Base-by-base conservation (phyloP, 257 asterid genomes). In the Nicotiana attenuata region DNA sequence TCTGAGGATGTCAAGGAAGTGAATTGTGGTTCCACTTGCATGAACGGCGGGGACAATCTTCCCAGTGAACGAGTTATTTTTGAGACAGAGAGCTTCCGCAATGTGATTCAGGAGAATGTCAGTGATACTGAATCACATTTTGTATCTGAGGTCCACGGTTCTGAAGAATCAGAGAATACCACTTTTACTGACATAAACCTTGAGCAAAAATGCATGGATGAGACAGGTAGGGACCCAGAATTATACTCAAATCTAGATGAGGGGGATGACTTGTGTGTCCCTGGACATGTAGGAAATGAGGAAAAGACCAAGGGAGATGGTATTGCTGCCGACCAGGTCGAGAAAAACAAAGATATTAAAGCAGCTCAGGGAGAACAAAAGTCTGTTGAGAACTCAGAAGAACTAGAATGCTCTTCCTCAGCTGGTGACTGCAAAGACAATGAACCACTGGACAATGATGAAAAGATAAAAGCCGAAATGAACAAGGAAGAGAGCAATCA, bases 161-260 rank as follows among this genome's bases (percentile, higher is more conserved):
- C 22, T 15, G 84, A 56, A 64, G 83, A 81, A 8, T 8, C 50
- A 4, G 63, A 83, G 56, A 67, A 75, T 52, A 67, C 50, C 63
- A 81, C 64, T 33, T 77, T 65, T 41, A 67, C 20, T 81, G 83
- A 52, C 57, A 52, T 83, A 81, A 76, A 52, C 64, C 76, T 56
- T 65, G 81, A 66, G 73, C 82, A 76, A 56, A 73, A 66, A 35
- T 11, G 20, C 31, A 41, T 41, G 45, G 83, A 81, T 19, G 90
- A 87, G 88, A 87, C 88, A 82, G 95, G 84, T 56, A 90, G 84
- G 84, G 90, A 85, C 56, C 88, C 89, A 65, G 86, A 86, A 60
- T 81, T 89, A 81, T 66, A 82, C 67, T 79, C 87, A 29, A 83
- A 84, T 83, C 52, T 66, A 56, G 92, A 87, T 69, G 85, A 79